Conservation (phyloP, 805 yeast genomes). For the Metschnikowia bowlesiae region DNA sequence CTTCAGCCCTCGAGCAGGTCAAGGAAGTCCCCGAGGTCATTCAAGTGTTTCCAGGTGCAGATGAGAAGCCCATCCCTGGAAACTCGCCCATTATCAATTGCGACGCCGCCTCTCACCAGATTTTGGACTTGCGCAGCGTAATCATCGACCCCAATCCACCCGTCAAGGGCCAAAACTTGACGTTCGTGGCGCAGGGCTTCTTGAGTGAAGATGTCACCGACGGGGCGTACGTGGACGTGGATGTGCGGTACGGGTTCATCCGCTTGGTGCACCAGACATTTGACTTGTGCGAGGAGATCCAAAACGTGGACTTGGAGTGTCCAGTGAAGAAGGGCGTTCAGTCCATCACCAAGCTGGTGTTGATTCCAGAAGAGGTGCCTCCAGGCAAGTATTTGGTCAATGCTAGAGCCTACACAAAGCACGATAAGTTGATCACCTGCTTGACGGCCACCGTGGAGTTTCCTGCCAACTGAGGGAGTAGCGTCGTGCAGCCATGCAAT, state of each 20-base stretch:
- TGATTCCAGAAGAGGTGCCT: conserved; percentile 87
- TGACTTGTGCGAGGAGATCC: conserved; percentile 85
- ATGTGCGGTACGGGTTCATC: conserved; percentile 89
- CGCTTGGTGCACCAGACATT: conserved; percentile 83
- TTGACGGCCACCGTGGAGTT: conserved; percentile 67
- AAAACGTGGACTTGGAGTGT: conserved; percentile 79
- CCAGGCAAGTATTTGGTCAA: conserved; percentile 86
- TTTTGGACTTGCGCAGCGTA: conserved; percentile 57
- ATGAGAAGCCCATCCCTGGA: conserved; percentile 78
- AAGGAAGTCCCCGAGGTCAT: conserved; percentile 7
- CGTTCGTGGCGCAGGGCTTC: conserved; percentile 70
- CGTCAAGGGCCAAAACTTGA: conserved; percentile 72
- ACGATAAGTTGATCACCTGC: conserved; percentile 80
- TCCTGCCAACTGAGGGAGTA: conserved; percentile 26
- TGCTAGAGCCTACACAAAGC: conserved; percentile 86
- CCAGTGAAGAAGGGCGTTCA: conserved; percentile 74
- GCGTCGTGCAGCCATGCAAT: too few species aligned
- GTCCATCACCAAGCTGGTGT: conserved; percentile 63
- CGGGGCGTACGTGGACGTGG: conserved; percentile 93
- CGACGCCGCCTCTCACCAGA: conserved; percentile 59
- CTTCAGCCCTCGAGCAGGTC: conserved; percentile 2
- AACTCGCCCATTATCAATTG: conserved; percentile 81
- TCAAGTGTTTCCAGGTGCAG: conserved; percentile 18
- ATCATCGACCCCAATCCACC: conserved; percentile 85
- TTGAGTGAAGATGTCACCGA: conserved; percentile 55